Base-by-base conservation (phyloP, 805 yeast genomes). In the Candida germanica region DNA sequence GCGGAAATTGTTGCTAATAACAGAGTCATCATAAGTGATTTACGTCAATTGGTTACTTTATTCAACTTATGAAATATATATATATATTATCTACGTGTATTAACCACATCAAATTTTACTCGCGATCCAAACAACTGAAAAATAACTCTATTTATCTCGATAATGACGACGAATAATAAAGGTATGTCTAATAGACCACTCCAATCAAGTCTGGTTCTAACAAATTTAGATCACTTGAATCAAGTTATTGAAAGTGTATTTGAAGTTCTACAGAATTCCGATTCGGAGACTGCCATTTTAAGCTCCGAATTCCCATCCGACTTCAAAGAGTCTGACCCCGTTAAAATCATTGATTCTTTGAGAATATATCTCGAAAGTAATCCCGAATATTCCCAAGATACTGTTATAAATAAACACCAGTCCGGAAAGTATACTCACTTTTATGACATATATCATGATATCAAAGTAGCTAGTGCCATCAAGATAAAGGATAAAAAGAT, bases 371-470 rank as follows among this genome's bases (percentile, higher is more conserved):
- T 68, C 12, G 64, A 64, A 17, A 34, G 51, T 16, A 52, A 51
- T 21, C 59, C 57, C 26, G 51, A 49, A 22, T 30, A 46, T 36
- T 7, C 20, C 3, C 49, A 35, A 16, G 50, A 53, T 3, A 67
- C 77, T 0, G 64, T 82, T n/a, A 19, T 48, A 0, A 56, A 62
- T 4, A 75, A 73, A 45, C 62, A 66, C 43, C 22, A 48, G 6
- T 56, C 55, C 2, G 51, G 53, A 1, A 50, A 58, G 12, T 82
- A 82, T 49, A 50, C 53, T 7, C 60, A 73, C 1, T 64, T 82
- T 5, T 83, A 80, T 48, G 62, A 63, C 28, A 50, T 84, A 9
- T 83, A 67, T 48, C 91, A 84, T 50, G 95, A 85, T 54, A 51
- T 85, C 29, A 80, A 72, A 40, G 58, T 80, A 12, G 75, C 80